These are phyloP conservation scores for Exophiala spinifera DNA, from an alignment of 2,329 filamentous ascomycete species.

Conservation along the genomic window DNA sequence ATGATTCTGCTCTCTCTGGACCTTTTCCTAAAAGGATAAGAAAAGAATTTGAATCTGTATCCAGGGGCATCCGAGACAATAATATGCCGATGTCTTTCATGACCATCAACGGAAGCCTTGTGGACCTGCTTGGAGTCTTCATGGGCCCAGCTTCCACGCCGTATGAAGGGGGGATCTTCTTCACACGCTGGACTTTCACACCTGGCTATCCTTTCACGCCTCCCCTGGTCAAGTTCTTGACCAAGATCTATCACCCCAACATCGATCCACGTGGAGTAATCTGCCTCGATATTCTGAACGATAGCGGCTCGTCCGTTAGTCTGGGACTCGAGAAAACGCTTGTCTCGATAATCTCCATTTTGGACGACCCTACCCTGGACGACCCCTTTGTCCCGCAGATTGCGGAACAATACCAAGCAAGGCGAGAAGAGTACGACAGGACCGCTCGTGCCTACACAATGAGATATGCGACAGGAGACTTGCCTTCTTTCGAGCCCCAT, in stretches of 20 bases:
- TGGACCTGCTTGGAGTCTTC: no score
- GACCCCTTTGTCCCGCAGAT: slow-evolving; percentile 98
- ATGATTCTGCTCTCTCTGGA: no score
- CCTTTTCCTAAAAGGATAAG: no score
- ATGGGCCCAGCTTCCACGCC: no score
- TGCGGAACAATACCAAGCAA: slow-evolving; percentile 99
- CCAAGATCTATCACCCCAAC: slow-evolving; percentile 98
- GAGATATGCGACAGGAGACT: no score
- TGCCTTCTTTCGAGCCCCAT: no score
- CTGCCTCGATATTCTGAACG: slow-evolving; percentile 94
- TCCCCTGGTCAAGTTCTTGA: slow-evolving; percentile 99
- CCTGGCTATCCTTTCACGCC: slow-evolving; percentile 99
- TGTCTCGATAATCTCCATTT: slow-evolving; percentile 98
- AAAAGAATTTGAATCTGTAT: no score
- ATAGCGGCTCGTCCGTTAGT: no score
- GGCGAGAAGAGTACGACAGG: slow-evolving; percentile 90
- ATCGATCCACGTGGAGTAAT: slow-evolving; percentile 99
- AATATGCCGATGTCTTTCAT: no score
- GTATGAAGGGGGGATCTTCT: slow-evolving; percentile 98
- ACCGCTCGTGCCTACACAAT: no score
- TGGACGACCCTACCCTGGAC: slow-evolving; percentile 98
- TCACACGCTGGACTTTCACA: slow-evolving; percentile 97
- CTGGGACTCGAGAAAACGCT: slow-evolving; percentile 92
- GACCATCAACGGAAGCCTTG: no score
- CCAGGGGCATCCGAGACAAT: no score